Conservation (phyloP, 352 stramenopile species). For the Phytophthora uliginosa region DNA sequence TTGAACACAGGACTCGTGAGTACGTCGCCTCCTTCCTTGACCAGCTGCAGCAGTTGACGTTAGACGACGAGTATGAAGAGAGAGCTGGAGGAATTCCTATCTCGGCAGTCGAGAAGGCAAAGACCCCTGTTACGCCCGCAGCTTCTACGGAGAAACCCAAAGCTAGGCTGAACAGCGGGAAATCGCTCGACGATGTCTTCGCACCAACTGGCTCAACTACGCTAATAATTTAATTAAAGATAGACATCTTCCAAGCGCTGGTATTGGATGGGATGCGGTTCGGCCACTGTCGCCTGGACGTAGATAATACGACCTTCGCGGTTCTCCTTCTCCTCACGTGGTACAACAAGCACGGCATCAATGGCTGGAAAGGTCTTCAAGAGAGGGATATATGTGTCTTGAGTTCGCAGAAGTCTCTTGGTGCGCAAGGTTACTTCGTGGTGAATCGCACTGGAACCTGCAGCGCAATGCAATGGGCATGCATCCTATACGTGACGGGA, state of each 20-base stretch:
- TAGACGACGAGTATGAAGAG: no score
- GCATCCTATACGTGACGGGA: not conserved
- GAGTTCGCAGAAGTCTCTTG: no score
- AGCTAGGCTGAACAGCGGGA: not conserved
- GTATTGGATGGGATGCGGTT: slow-evolving; percentile 37
- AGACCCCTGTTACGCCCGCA: no score
- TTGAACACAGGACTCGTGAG: slow-evolving; percentile 4
- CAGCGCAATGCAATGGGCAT: not conserved
- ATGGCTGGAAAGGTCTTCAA: slow-evolving; percentile 42
- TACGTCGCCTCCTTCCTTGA: not conserved
- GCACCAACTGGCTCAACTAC: not conserved
- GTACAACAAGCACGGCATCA: slow-evolving; percentile 38
- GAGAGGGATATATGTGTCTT: no score
- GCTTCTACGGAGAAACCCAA: no score
- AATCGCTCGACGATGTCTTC: not conserved
- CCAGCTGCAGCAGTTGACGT: not conserved
- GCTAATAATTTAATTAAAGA: not conserved
- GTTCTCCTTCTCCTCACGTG: not conserved
- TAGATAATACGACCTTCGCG: slow-evolving; percentile 30
- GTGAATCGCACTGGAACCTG: no score
- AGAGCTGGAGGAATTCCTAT: no score
- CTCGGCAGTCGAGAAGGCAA: no score
- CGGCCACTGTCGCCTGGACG: slow-evolving; percentile 30
- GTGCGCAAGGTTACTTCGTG: no score
- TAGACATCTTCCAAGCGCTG: slow-evolving; percentile 31